phyloP scores from a whole-genome alignment of 1,139 yeast genomes.

The Yamadazyma kanchanaburiensis region DNA sequence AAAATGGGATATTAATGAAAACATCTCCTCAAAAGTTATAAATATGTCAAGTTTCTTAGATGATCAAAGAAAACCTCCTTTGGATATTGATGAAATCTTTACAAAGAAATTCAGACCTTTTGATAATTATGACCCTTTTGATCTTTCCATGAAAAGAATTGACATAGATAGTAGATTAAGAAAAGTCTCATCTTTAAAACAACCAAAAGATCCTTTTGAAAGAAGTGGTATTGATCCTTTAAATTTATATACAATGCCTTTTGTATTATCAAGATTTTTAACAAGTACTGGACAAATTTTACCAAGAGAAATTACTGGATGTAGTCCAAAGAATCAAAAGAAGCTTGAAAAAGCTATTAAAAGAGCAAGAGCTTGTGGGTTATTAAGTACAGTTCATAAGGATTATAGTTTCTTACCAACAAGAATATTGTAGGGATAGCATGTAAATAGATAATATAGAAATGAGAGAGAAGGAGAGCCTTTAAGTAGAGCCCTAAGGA shows the following conservation, averaged over 20 bases:
- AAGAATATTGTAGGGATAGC: no score
- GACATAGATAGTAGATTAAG: conserved; percentile 31
- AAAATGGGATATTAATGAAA: conserved; percentile 10
- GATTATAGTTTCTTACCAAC: conserved; percentile 45
- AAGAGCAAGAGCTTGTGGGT: conserved; percentile 66
- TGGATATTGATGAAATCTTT: conserved; percentile 22
- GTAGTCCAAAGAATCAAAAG: conserved; percentile 59
- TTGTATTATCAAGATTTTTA: conserved; percentile 54
- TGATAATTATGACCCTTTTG: conserved; percentile 68
- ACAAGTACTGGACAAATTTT: conserved; percentile 65
- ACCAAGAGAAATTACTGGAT: conserved; percentile 66
- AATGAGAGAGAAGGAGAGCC: no score
- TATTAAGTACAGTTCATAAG: conserved; percentile 60
- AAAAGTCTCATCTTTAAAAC: conserved; percentile 7
- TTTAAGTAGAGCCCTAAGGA: no score
- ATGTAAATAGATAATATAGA: no score
- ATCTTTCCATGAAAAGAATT: conserved; percentile 58
- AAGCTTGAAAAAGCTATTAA: conserved; percentile 63
- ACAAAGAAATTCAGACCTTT: conserved; percentile 41
- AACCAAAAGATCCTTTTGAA: conserved; percentile 41
- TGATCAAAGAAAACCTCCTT: conserved; percentile 20
- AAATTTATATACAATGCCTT: conserved; percentile 65
- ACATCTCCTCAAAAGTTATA: conserved; percentile 17
- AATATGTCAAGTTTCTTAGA: conserved; percentile 30
- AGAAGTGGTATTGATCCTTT: conserved; percentile 59